Conservation (phyloP, 257 asterid species). For the Leonotis leonurus region DNA sequence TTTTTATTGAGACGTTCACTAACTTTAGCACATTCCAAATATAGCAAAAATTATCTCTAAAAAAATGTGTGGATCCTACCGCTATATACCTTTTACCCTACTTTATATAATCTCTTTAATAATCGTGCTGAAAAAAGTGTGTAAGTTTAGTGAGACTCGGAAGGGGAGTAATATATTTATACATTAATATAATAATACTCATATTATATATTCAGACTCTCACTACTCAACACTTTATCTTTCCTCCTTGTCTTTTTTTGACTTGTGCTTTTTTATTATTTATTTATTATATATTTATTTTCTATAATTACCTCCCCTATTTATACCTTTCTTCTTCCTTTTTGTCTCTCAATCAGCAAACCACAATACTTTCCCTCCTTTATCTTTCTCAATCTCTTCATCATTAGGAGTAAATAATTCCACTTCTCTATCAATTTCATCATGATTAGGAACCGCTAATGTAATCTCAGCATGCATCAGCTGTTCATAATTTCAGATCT, state of each 20-base stretch:
- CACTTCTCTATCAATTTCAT: neutral
- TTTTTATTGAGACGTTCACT: too few species aligned
- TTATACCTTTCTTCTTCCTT: constrained; percentile 13
- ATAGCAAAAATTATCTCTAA: too few species aligned
- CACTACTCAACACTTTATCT: constrained; percentile 6
- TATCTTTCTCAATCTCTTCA: constrained; percentile 5
- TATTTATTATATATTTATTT: neutral
- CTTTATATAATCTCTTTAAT: too few species aligned
- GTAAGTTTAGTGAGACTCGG: too few species aligned
- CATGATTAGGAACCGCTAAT: neutral
- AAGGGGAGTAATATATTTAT: too few species aligned
- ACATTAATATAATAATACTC: too few species aligned
- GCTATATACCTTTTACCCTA: too few species aligned
- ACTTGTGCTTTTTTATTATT: constrained; percentile 20
- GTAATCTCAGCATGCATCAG: constrained; percentile 11
- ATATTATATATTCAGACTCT: too few species aligned
- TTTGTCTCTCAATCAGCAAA: constrained; percentile 23
- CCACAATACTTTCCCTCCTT: neutral
- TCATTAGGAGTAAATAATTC: neutral
- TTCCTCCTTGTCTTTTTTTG: constrained; percentile 16
- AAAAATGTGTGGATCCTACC: too few species aligned
- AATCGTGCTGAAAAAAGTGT: too few species aligned
- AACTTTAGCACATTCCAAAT: too few species aligned
- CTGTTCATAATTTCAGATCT: constrained; percentile 27
- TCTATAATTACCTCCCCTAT: constrained; percentile 1